Base-by-base conservation (phyloP, 345 rosid species). In the Arabidopsis arenosa region DNA sequence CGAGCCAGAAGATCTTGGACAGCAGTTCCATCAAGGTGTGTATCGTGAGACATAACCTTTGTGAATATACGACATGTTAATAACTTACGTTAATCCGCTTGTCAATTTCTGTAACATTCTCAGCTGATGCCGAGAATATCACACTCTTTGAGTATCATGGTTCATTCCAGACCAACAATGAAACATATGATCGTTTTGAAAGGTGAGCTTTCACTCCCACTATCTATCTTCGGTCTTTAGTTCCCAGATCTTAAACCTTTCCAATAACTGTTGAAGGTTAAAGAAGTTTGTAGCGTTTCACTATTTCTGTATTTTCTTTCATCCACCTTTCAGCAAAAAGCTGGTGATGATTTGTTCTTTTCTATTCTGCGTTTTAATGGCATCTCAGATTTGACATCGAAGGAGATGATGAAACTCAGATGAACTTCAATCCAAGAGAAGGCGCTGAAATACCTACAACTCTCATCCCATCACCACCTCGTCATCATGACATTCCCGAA, bases 111-210 rank as follows among this genome's bases (percentile, higher is more conserved):
- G 45, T 61, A 55, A 10, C 51, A 48, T 55, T 68, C 66, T 51
- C 93, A 95, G 99, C 85, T 77, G 87, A 86, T 80, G 86, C 84
- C 12, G 89, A 83, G 0, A 83, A 89, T 58, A 92, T 95, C 78
- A 95, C 93, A 59, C 77, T 94, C 71, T 73, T 58, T 23, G 98
- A 89, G 57, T 80, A 66, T 72, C 86, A 84, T 77, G 88, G 86
- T 80, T 81, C 83, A 15, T 86, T 48, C 70, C 91, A 86, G 83
- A 49, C 82, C 9, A 72, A 81, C 58, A 73, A 80, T 45, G 83
- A 85, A 36, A 75, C 71, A 1, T 85, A 82, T 73, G 80, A 86
- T 74, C 89, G 75, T 59, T 90, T 77, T 80, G 95, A 89, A 72
- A 88, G 95, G 96, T 92, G 53, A 70, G 39, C 43, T 63, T 62